Base-by-base conservation (phyloP, 139 green algal genomes). In the Parachlorella kessleri region DNA sequence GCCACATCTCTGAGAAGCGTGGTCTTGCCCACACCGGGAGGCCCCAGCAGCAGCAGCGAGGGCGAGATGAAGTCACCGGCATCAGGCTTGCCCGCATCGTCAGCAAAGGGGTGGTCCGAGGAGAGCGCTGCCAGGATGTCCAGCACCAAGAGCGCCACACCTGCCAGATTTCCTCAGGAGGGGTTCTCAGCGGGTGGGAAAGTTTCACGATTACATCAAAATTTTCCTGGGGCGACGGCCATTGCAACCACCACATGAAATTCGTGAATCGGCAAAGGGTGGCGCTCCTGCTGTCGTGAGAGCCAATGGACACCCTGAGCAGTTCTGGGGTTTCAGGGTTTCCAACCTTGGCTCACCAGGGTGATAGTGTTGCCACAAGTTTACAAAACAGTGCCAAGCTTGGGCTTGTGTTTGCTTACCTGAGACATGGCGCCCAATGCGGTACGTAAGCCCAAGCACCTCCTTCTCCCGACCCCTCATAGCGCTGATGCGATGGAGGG, bases 401-500 rank as follows among this genome's bases (percentile, higher is more conserved):
- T n/a, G n/a, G n/a, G n/a, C n/a, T n/a, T n/a, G n/a, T n/a, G 55
- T 9, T 30, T 4, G 7, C 70, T 55, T 64, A 69, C 76, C 76
- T 32, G 70, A 55, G 4, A 76, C 70, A 6, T 75, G 41, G 7
- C 92, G 81, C 26, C 94, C 94, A 10, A 94, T 91, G 6, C 94
- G 78, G 70, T 86, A 93, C 1, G 94, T 98, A 35, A 97, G 86
- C 4, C 94, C 94, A 4, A 96, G 69, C 3, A 96, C 73, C 14
- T 74, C 40, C 14, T 88, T 91, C 39, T 78, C 53, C 10, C 94
- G 73, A 80, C 95, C 95, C 18, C 89, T 85, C 63, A 99, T 96
- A 82, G 88, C 92, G 81, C 79, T 93, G 83, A 99, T 96, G 78
- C 95, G 91, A 84, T 98, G 95, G 80, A 98, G 86, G 37, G 95